Percentiles rank a stretch among this genome's conserved stretches.
Evolutionary conservation across 129 eudicot species (phyloP).

Genomic region (Flaveria robusta): DNA sequence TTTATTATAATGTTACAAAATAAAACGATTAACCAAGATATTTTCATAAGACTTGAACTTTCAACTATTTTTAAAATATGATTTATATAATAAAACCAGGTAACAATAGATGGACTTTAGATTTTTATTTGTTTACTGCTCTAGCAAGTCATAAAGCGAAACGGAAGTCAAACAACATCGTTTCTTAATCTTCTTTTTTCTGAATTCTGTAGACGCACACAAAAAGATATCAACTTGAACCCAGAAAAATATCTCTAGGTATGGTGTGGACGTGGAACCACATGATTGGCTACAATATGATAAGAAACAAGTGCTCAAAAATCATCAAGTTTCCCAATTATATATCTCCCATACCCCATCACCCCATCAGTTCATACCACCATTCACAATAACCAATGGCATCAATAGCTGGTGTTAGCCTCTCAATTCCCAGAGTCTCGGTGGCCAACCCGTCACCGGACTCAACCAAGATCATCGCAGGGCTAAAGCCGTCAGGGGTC

Average conservation of each 20-base stretch:
- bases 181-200: background rate
- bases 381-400: slow-evolving; percentile 45
- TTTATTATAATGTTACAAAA: too few species aligned
- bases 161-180: background rate
- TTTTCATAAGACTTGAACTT: too few species aligned
- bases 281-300: slow-evolving; percentile 45
- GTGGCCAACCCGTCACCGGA: slow-evolving; percentile 46
- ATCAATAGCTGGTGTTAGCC: slow-evolving; percentile 51
- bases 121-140: too few species aligned
- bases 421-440: slow-evolving; percentile 49
- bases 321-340: slow-evolving; percentile 29
- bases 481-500: slow-evolving; percentile 29
- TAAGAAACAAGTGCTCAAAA: slow-evolving; percentile 62
- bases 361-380: background rate
- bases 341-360: slow-evolving; percentile 32
- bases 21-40: too few species aligned
- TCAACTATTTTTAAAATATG: too few species aligned
- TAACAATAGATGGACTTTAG: too few species aligned
- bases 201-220: background rate
- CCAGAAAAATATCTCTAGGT: background rate
- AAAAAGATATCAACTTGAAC: background rate
- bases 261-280: slow-evolving; percentile 39
- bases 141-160: background rate
- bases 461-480: slow-evolving; percentile 20
- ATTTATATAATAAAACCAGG: too few species aligned